Conservation (phyloP, 2,329 filamentous ascomycete species). For the Ophiostoma ulmi region DNA sequence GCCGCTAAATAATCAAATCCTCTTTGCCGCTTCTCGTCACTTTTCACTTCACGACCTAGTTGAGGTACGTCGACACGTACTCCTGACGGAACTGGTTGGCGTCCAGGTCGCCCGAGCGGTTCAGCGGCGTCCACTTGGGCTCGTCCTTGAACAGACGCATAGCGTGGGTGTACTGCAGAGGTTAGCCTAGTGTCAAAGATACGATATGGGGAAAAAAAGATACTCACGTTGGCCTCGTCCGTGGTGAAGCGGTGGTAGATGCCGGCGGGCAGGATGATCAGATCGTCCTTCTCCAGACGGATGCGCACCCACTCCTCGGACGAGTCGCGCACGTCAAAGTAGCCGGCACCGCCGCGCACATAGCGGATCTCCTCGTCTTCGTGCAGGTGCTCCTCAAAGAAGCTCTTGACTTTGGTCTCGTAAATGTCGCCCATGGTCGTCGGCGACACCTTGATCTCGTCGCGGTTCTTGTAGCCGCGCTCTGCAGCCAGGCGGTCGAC, state of each 20-base stretch:
- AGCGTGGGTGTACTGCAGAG: conserved; percentile 76
- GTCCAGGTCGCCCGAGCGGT: conserved; percentile 73
- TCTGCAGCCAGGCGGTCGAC: conserved; percentile 70
- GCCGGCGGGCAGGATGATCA: conserved; percentile 88
- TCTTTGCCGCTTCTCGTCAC: neutral
- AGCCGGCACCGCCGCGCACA: conserved; percentile 80
- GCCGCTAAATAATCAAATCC: conserved; percentile 10
- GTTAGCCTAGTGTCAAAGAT: neutral
- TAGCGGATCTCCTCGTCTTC: conserved; percentile 99
- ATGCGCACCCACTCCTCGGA: conserved; percentile 88
- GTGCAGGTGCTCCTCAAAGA: conserved; percentile 93
- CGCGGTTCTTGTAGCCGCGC: conserved; percentile 87
- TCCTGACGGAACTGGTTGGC: conserved; percentile 70
- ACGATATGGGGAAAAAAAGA: conserved; percentile 18
- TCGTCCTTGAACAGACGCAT: conserved; percentile 98
- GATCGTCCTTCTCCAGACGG: conserved; percentile 73
- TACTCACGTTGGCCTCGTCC: conserved; percentile 71
- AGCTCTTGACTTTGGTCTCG: conserved; percentile 87
- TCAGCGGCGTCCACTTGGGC: conserved; percentile 95
- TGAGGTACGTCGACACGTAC: conserved; percentile 58
- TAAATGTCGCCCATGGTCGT: conserved; percentile 79
- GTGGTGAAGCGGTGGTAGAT: conserved; percentile 99
- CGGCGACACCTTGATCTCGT: conserved; percentile 86
- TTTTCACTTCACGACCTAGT: conserved; percentile 14
- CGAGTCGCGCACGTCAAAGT: conserved; percentile 83